phyloP scores from a whole-genome alignment of 208 protist species.

The Trichomonas gallinae region DNA sequence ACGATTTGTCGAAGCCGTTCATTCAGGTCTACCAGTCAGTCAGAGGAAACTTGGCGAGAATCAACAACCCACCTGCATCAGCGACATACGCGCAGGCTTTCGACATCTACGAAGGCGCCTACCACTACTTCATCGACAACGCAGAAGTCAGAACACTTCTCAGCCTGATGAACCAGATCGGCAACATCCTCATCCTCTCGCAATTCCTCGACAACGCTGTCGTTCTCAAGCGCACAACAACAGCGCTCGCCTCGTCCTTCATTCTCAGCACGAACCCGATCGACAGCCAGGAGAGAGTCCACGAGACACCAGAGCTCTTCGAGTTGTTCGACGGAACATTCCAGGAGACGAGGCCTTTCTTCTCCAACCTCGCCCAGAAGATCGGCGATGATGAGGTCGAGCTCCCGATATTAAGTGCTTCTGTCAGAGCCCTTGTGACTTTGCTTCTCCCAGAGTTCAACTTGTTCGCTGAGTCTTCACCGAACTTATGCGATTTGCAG shows the following conservation, averaged over 20 bases:
- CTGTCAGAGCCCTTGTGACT: not conserved
- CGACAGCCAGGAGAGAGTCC: no score
- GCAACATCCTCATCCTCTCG: not conserved
- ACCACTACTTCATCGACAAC: not conserved
- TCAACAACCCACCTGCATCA: not conserved
- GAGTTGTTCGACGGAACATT: not conserved
- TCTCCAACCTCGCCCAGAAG: not conserved
- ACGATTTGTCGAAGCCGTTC: not conserved
- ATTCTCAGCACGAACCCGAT: not conserved
- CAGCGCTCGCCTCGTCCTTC: not conserved
- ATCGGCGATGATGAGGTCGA: not conserved
- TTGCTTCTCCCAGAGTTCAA: not conserved
- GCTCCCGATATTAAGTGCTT: not conserved
- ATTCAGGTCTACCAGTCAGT: not conserved
- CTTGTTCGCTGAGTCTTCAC: not conserved
- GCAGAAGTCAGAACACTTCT: not conserved
- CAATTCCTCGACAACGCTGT: not conserved
- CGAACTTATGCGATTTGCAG: not conserved
- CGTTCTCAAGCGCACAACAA: not conserved
- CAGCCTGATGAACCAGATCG: not conserved
- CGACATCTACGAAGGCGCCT: not conserved
- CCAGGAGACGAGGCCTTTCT: not conserved
- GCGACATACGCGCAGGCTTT: not conserved
- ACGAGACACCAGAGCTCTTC: not conserved
- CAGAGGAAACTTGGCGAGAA: not conserved